Percentiles rank a stretch among this genome's conserved stretches.
These are phyloP conservation scores for Butyriboletus loyo DNA, from an alignment of 768 basidiomycete genomes.

Conservation along the genomic window DNA sequence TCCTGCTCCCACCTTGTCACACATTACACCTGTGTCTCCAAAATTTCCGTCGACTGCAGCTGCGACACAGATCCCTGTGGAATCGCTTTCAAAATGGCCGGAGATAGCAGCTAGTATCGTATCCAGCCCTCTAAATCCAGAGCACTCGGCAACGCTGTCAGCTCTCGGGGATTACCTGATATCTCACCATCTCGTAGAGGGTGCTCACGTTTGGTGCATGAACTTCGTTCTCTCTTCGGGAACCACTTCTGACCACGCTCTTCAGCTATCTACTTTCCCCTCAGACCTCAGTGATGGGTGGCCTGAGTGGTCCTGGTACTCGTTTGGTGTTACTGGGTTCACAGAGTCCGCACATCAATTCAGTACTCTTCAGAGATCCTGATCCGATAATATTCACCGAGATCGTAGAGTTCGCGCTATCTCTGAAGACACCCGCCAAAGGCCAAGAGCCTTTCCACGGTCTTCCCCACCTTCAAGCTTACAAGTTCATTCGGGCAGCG, in stretches of 20 bases:
- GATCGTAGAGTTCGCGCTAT: conserved; percentile 87
- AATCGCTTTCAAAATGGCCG: conserved; percentile 74
- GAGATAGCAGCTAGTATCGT: conserved; percentile 84
- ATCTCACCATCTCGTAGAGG: conserved; percentile 70
- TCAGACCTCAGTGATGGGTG: conserved; percentile 71
- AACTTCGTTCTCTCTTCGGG: not conserved
- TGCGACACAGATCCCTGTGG: conserved; percentile 50
- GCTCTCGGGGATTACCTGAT: conserved; percentile 82
- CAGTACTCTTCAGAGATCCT: conserved; percentile 57
- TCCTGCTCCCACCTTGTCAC: conserved; percentile 30
- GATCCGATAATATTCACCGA: conserved; percentile 86
- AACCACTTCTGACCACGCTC: conserved; percentile 4
- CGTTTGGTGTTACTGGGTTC: conserved; percentile 76
- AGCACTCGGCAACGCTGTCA: conserved; percentile 73
- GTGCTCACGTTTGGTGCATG: conserved; percentile 86
- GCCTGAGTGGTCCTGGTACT: conserved; percentile 60
- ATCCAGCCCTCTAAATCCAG: conserved; percentile 62
- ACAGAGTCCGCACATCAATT: conserved; percentile 48
- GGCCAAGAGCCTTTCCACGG: conserved; percentile 86
- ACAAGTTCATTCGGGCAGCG: conserved; percentile 76
- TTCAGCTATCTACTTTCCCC: conserved; percentile 82
- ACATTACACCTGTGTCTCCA: conserved; percentile 60
- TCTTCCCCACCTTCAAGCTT: conserved; percentile 83
- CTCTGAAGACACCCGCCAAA: conserved; percentile 66
- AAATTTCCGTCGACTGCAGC: conserved; percentile 50